phyloP scores from a whole-genome alignment of 306 rosid genomes.

The Lathyrus sativus region DNA sequence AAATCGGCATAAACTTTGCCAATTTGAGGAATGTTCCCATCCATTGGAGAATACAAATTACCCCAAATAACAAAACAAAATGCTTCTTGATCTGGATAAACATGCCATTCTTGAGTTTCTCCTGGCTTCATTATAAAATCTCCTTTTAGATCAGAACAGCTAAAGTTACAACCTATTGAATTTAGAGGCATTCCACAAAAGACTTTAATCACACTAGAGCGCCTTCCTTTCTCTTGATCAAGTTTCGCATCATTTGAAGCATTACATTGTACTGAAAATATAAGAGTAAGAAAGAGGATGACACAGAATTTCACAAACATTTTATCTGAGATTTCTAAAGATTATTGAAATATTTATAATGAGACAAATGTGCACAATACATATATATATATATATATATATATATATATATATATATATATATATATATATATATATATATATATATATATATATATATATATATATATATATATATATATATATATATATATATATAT shows the following conservation, averaged over 20 bases:
- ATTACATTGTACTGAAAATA: background rate
- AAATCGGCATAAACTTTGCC: background rate
- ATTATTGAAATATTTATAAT: too few relatives aligned
- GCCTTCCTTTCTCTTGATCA: background rate
- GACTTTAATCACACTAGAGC: background rate
- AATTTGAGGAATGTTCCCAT: background rate
- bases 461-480: too few relatives aligned
- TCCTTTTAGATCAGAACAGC: background rate
- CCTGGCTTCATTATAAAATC: background rate
- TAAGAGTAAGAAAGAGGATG: background rate
- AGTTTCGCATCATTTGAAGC: background rate
- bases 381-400: too few relatives aligned
- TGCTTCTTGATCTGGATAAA: too few relatives aligned
- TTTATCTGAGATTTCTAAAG: background rate
- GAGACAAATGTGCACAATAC: background rate
- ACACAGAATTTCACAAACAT: background rate
- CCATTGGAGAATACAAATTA: too few relatives aligned
- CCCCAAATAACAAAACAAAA: background rate
- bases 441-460: too few relatives aligned
- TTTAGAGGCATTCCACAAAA: background rate
- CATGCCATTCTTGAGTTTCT: too few relatives aligned
- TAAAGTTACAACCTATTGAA: background rate
- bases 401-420: too few relatives aligned
- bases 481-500: too few relatives aligned
- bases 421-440: too few relatives aligned